phyloP scores from a whole-genome alignment of 2,329 filamentous ascomycete genomes.

The Leptodontidium sp. region DNA sequence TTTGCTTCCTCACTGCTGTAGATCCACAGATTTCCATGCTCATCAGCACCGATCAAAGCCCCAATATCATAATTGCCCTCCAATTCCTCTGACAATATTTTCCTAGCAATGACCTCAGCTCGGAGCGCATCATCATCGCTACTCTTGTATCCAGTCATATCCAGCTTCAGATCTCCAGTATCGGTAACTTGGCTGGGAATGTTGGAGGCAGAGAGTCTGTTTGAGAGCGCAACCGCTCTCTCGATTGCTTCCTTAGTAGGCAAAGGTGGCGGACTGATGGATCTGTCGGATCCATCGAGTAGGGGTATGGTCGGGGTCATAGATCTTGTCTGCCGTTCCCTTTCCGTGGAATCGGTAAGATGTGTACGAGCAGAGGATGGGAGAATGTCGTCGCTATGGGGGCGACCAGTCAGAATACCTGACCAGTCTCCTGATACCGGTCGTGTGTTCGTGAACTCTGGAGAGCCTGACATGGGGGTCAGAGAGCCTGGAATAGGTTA shows the following conservation, averaged over 20 bases:
- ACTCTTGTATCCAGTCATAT: slow-evolving; percentile 97
- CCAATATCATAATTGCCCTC: slow-evolving; percentile 97
- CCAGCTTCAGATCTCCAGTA: slow-evolving; percentile 92
- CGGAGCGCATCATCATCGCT: slow-evolving; percentile 91
- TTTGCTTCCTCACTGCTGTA: slow-evolving; percentile 98
- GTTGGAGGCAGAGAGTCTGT: slow-evolving; percentile 87
- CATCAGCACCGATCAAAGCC: slow-evolving; percentile 91
- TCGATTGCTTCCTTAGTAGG: slow-evolving; percentile 79
- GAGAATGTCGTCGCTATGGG: slow-evolving; percentile 64
- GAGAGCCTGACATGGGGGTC: slow-evolving; percentile 62
- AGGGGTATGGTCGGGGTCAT: slow-evolving; percentile 50
- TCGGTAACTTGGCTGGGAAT: slow-evolving; percentile 95
- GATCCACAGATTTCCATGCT: slow-evolving; percentile 98
- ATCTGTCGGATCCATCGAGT: slow-evolving; percentile 59
- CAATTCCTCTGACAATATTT: slow-evolving; percentile 90
- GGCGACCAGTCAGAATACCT: slow-evolving; percentile 49
- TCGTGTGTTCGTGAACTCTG: slow-evolving; percentile 56
- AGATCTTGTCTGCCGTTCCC: slow-evolving; percentile 50
- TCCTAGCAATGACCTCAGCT: slow-evolving; percentile 91
- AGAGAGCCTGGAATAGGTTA: slow-evolving; percentile 46
- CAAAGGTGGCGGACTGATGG: slow-evolving; percentile 79
- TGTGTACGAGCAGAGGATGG: slow-evolving; percentile 54
- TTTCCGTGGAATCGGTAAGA: slow-evolving; percentile 42
- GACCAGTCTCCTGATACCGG: slow-evolving; percentile 62
- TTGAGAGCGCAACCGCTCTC: slow-evolving; percentile 83